Base-by-base conservation (phyloP, 805 yeast genomes). In the Candida broadrunensis region DNA sequence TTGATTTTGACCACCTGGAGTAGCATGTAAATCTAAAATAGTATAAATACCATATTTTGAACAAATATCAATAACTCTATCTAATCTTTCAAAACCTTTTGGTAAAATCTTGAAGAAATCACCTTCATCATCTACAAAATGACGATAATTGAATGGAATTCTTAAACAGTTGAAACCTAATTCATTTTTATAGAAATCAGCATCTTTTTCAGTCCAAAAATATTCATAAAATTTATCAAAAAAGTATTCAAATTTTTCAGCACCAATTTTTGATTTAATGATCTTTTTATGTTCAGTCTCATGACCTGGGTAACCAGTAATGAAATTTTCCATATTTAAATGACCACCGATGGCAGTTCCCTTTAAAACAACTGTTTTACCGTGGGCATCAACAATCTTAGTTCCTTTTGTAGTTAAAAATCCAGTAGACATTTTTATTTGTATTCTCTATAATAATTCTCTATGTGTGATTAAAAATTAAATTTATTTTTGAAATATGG, bases 311-410 rank as follows among this genome's bases (percentile, higher is more conserved):
- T 68, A 75, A 4, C 80, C 80, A 20, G 78, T 75, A 48, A 75
- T 75, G 67, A 75, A 75, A 55, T 75, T 75, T 54, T 75, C 80
- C 79, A 75, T 75, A 54, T 75, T 75, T 44, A 75, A 64, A 44
- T 70, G 76, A 33, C 78, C 78, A 35, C 79, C 79, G 23, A 60
- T 63, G 38, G 77, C 78, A 27, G 75, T 55, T 14, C 80, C 80
- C 43, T 65, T 69, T 41, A 75, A 64, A 15, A 75, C 67, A 5
- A 75, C 63, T 9, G 65, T 61, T 4, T 46, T 40, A 5, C 63
- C 78, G 11, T 55, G 51, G 14, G 51, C 59, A 45, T 73, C 75
- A 31, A 73, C 76, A 44, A 75, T 75, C 45, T 75, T 71, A 17
- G 77, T 72, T 5, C 76, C 79, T 43, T 64, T 38, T 21, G 67